Percentiles rank a stretch among this genome's conserved stretches.
Evolutionary conservation across 1,284 basidiomycete species (phyloP).

Genomic region (Dichomitus squalens): DNA sequence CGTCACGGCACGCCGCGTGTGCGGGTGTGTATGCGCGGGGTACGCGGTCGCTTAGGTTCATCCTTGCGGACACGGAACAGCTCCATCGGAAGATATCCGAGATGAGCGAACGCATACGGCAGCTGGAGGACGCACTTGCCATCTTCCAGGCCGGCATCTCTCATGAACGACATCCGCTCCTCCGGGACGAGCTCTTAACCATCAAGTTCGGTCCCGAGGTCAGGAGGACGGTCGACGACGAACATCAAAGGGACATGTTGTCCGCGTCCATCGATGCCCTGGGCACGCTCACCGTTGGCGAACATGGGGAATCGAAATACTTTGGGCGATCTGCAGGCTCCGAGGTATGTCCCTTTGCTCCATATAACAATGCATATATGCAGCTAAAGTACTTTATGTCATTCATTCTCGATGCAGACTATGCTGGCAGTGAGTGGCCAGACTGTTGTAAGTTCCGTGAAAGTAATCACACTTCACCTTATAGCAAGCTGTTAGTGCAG

Average conservation of each 20-base stretch:
- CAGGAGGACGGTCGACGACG: conserved; percentile 35
- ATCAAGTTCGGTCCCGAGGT: conserved; percentile 56
- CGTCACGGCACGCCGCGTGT: not conserved
- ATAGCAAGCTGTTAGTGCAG: conserved; percentile 6
- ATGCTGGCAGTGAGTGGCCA: conserved; percentile 44
- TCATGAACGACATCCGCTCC: conserved; percentile 60
- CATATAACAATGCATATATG: not conserved
- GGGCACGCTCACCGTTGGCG: conserved; percentile 65
- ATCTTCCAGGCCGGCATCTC: conserved; percentile 54
- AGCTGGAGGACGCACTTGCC: conserved; percentile 74
- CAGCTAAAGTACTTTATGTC: not conserved
- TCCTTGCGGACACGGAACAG: conserved; percentile 77
- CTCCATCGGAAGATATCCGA: conserved; percentile 70
- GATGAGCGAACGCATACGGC: conserved; percentile 76
- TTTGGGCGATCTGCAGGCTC: conserved; percentile 70
- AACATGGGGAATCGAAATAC: conserved; percentile 65
- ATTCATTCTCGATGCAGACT: conserved; percentile 35
- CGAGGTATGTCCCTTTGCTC: conserved; percentile 37
- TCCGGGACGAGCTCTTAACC: conserved; percentile 63
- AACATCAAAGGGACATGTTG: conserved; percentile 30
- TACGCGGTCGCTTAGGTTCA: conserved; percentile 53
- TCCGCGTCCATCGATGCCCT: conserved; percentile 38
- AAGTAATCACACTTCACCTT: not conserved
- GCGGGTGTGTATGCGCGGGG: not conserved
- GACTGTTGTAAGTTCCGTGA: too few species aligned